Evolutionary conservation across 2,329 filamentous ascomycete species (phyloP), one percentile per base, ranked within the genome.

Genomic region (Talaromyces verruculosus): DNA sequence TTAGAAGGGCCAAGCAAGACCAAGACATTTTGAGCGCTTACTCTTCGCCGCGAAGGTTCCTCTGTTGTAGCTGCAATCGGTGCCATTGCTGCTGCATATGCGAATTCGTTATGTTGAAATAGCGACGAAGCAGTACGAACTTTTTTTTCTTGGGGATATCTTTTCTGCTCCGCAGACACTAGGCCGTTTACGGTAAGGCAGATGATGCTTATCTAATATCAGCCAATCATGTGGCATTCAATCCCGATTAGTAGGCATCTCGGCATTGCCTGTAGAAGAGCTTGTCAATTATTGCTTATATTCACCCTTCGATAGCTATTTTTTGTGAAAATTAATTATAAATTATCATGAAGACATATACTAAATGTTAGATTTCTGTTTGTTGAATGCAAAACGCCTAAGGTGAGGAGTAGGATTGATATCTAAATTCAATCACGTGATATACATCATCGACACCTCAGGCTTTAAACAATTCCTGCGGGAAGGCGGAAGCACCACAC

Each of bases 21-120:
- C 10, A 22, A 25, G 10, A 15, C 45, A 22, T 35, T 28, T 22
- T 28, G n/a, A 65, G 30, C 10, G 17, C 37, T 33, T 75, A 82
- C 80, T 73, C 78, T 79, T 71, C 80, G 75, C 67, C 77, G 75
- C 67, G 79, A 75, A 64, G 80, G 73, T 72, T 82, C 80, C 69
- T 78, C 78, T 65, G 78, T 73, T 55, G 78, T 80, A 51, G 78
- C 71, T 58, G 79, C 72, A 68, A 78, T 73, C 69, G 79, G 79
- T 68, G 79, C 79, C 80, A 82, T 82, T 65, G 64, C 71, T 71
- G 57, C 53, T 59, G 37, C 5, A 33, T 25, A n/a, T n/a, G 47
- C 30, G 13, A 35, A 19, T 53, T 22, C 22, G 61, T 10, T 51
- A 6, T 33, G 10, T 22, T 58, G 53, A 55, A 13, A 22, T 37